Evolutionary conservation across 2,329 filamentous ascomycete genomes (phyloP).

Genomic region (Orbilia javanica): DNA sequence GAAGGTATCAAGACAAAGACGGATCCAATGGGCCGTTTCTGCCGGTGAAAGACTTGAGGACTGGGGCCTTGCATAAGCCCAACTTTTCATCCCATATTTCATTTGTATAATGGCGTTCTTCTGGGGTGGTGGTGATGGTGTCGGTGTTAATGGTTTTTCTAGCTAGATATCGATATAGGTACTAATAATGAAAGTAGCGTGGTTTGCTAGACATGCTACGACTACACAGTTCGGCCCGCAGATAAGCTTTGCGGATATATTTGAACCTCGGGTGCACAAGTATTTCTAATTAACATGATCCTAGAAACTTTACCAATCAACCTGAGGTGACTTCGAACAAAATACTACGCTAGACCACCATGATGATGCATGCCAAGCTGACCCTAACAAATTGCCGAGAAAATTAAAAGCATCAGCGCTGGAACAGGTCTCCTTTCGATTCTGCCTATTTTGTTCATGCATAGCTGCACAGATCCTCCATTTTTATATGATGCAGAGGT

Average conservation of each 20-base stretch:
- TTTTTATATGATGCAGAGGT: conserved; percentile 2
- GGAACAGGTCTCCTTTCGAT: not conserved
- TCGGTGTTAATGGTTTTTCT: not conserved
- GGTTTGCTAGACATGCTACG: not conserved
- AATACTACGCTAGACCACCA: not conserved
- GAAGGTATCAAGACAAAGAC: conserved; percentile 46
- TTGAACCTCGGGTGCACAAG: not conserved
- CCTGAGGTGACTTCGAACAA: not conserved
- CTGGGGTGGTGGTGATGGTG: not conserved
- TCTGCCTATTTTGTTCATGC: conserved; percentile 10
- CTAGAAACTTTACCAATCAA: not conserved
- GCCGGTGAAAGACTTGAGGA: conserved; percentile 49
- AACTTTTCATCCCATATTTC: not conserved
- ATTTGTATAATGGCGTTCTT: conserved; percentile 16
- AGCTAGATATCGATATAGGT: too few relatives aligned
- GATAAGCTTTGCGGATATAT: conserved; percentile 7
- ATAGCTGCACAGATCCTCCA: conserved; percentile 1
- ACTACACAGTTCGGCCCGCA: not conserved
- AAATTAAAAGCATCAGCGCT: conserved; percentile 13
- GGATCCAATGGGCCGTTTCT: conserved; percentile 51
- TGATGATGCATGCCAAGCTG: conserved; percentile 16
- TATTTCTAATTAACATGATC: not conserved
- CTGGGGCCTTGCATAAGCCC: conserved; percentile 49
- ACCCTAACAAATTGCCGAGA: conserved; percentile 6
- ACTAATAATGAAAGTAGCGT: not conserved